These are phyloP conservation scores for Huntiella bhutanensis DNA, from an alignment of 2,329 filamentous ascomycete genomes.

Conservation along the genomic window DNA sequence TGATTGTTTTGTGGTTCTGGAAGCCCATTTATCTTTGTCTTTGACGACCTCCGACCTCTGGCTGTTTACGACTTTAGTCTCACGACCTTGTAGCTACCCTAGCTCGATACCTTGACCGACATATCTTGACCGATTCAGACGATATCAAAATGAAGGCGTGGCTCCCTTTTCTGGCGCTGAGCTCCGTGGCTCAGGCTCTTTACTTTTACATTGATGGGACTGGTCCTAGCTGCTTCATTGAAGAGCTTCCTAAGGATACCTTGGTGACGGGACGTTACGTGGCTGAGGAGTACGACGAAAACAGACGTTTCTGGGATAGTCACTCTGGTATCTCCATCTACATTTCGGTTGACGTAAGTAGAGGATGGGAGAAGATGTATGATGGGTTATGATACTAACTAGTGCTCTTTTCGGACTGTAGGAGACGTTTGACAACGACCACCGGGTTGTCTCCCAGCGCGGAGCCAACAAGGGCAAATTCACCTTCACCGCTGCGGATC, in stretches of 20 bases:
- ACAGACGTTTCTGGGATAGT: constrained; percentile 46
- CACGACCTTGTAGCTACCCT: neutral
- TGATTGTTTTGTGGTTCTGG: neutral
- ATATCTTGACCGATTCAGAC: neutral
- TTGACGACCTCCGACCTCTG: neutral
- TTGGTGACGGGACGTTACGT: constrained; percentile 85
- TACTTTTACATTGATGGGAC: constrained; percentile 91
- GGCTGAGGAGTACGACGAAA: constrained; percentile 66
- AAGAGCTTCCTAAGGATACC: constrained; percentile 94
- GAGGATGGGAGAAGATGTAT: neutral
- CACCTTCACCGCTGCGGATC: constrained; percentile 85
- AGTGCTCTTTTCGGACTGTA: constrained; percentile 16
- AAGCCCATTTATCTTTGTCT: neutral
- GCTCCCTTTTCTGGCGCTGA: constrained; percentile 47
- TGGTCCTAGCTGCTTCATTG: constrained; percentile 86
- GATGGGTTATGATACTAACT: constrained; percentile 2
- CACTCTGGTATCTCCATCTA: constrained; percentile 64
- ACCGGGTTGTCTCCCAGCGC: constrained; percentile 80
- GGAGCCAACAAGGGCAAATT: constrained; percentile 63
- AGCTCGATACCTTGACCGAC: neutral
- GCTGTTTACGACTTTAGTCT: neutral
- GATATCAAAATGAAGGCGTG: constrained; percentile 34
- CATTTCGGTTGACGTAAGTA: constrained; percentile 68
- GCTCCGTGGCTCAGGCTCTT: constrained; percentile 53
- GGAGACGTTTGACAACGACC: constrained; percentile 94